phyloP scores from a whole-genome alignment of 768 basidiomycete species.

The Amanita muscaria region DNA sequence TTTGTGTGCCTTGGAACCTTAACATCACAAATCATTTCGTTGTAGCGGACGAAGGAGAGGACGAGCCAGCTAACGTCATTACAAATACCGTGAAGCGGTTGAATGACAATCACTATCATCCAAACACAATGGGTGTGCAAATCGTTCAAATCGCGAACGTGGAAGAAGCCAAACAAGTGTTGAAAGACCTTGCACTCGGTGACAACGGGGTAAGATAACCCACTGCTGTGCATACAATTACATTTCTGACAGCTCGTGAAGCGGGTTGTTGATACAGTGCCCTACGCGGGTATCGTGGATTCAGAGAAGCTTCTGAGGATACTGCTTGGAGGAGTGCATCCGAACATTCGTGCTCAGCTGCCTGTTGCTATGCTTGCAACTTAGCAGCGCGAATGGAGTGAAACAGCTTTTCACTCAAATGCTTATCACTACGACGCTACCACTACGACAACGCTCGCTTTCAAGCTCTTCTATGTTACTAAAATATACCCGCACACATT shows the following conservation, averaged over 20 bases:
- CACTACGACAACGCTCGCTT: too few species aligned
- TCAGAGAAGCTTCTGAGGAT: slow-evolving; percentile 22
- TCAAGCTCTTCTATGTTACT: too few species aligned
- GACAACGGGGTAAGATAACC: slow-evolving; percentile 18
- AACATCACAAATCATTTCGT: not conserved
- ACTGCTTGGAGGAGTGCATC: slow-evolving; percentile 25
- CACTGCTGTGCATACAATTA: not conserved
- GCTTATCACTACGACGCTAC: too few species aligned
- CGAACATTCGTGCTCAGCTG: slow-evolving; percentile 20
- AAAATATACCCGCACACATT: too few species aligned
- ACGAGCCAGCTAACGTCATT: slow-evolving; percentile 15
- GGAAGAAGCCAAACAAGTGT: slow-evolving; percentile 12
- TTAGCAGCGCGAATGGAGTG: too few species aligned
- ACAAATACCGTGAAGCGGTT: slow-evolving; percentile 17
- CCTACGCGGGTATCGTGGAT: slow-evolving; percentile 19
- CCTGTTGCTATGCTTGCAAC: not conserved
- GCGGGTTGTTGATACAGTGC: slow-evolving; percentile 27
- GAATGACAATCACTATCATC: slow-evolving; percentile 20
- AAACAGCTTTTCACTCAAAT: too few species aligned
- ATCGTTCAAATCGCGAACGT: slow-evolving; percentile 27
- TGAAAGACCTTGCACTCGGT: slow-evolving; percentile 19
- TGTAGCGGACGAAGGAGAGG: too few species aligned
- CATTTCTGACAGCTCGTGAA: slow-evolving; percentile 8
- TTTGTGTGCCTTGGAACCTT: not conserved
- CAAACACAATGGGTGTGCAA: slow-evolving; percentile 24